Evolutionary conservation across 768 basidiomycete species (phyloP).

Genomic region (Pulveroboletus ravenelii): DNA sequence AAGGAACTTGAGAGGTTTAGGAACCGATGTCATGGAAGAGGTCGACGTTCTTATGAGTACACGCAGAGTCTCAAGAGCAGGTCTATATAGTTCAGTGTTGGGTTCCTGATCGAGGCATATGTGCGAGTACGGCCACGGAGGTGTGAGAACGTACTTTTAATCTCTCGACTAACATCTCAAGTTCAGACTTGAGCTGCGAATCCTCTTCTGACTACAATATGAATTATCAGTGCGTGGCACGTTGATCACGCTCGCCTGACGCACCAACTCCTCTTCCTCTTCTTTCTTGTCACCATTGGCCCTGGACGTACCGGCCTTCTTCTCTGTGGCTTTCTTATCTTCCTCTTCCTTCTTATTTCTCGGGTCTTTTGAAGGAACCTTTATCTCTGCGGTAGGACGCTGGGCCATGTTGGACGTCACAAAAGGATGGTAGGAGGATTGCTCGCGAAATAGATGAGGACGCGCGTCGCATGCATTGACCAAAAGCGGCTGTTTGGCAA

Average conservation of each 20-base stretch:
- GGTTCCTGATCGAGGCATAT: constrained; percentile 60
- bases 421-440: constrained; percentile 2
- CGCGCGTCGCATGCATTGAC: constrained; percentile 27
- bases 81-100: constrained; percentile 76
- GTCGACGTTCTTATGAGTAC: constrained; percentile 95
- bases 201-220: constrained; percentile 85
- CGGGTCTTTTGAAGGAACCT: constrained; percentile 70
- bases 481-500: constrained; percentile 31
- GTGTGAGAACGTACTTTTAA: constrained; percentile 59
- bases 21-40: constrained; percentile 98
- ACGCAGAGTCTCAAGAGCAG: constrained; percentile 89
- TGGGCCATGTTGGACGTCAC: constrained; percentile 47
- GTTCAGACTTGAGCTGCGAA: constrained; percentile 83
- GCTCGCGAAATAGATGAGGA: constrained; percentile 13
- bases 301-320: constrained; percentile 55
- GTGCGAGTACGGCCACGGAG: constrained; percentile 1
- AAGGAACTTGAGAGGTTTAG: constrained; percentile 97
- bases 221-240: constrained; percentile 5
- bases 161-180: constrained; percentile 96
- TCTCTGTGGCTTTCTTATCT: constrained; percentile 39
- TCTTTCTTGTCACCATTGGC: constrained; percentile 48
- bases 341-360: constrained; percentile 58
- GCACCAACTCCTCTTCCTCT: constrained; percentile 71
- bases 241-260: constrained; percentile 30
- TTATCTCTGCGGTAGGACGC: constrained; percentile 52